These are phyloP conservation scores for Diplogelasinospora grovesii DNA, from an alignment of 495 filamentous ascomycete genomes.

Conservation along the genomic window DNA sequence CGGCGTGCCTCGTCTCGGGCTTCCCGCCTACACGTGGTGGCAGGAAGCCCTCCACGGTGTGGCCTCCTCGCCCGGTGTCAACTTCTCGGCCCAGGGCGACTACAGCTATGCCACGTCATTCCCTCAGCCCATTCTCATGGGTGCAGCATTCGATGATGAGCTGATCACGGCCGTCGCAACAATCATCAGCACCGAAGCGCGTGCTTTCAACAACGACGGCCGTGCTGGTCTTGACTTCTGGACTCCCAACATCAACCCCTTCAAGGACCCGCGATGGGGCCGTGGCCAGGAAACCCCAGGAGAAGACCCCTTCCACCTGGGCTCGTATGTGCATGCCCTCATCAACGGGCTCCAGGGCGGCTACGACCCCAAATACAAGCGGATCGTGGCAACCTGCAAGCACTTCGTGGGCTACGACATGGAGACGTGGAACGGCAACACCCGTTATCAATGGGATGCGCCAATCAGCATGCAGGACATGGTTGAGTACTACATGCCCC, in stretches of 20 bases:
- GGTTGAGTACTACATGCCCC: constrained; percentile 40
- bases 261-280: constrained; percentile 44
- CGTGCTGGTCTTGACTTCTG: constrained; percentile 55
- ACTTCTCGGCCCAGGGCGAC: constrained; percentile 23
- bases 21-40: constrained; percentile 46
- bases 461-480: constrained; percentile 34
- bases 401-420: constrained; percentile 48
- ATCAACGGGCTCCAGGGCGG: constrained; percentile 35
- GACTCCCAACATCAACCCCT: constrained; percentile 65
- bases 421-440: constrained; percentile 40
- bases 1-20: constrained; percentile 33
- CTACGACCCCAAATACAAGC: constrained; percentile 22
- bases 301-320: constrained; percentile 35
- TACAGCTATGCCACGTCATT: constrained; percentile 44
- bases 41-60: constrained; percentile 47
- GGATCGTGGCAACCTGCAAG: constrained; percentile 29
- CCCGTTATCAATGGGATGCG: constrained; percentile 36
- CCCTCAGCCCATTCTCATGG: constrained; percentile 38
- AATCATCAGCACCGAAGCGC: constrained; percentile 52
- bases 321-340: constrained; percentile 32
- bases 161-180: constrained; percentile 33
- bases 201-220: constrained; percentile 58
- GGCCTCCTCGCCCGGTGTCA: constrained; percentile 29
- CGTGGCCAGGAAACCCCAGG: constrained; percentile 26
- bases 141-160: constrained; percentile 42